Evolutionary conservation across 495 filamentous ascomycete species (phyloP).

Genomic region (Elasticomyces elasticus): DNA sequence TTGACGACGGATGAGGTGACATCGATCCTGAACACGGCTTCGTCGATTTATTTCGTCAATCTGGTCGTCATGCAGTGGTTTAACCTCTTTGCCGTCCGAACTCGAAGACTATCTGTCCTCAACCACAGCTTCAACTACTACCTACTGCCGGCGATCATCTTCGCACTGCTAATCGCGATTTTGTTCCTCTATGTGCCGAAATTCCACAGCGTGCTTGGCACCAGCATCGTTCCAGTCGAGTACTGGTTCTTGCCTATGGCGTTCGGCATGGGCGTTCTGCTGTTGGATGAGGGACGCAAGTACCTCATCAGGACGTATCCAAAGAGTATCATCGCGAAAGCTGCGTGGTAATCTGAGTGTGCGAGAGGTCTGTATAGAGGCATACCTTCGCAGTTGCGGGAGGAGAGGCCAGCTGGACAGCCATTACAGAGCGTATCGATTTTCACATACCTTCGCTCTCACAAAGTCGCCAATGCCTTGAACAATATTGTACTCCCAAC

Average conservation of each 20-base stretch:
- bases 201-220: conserved; percentile 45
- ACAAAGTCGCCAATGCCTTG: too few species aligned
- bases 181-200: conserved; percentile 53
- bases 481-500: too few species aligned
- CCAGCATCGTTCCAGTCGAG: conserved; percentile 49
- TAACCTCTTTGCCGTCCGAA: conserved; percentile 55
- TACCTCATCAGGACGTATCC: conserved; percentile 42
- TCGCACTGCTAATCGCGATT: conserved; percentile 52
- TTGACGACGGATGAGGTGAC: conserved; percentile 41
- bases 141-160: conserved; percentile 54
- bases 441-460: too few species aligned
- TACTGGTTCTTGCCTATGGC: conserved; percentile 57
- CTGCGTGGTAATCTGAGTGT: conserved; percentile 4
- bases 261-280: conserved; percentile 50
- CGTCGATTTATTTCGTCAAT: conserved; percentile 63
- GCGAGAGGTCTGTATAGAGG: too few species aligned
- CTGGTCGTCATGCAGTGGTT: conserved; percentile 69
- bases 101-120: conserved; percentile 54
- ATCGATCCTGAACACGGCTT: conserved; percentile 45
- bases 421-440: neutral
- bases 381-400: neutral
- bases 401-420: neutral
- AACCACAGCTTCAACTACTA: conserved; percentile 55
- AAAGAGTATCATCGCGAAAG: conserved; percentile 25
- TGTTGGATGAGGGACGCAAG: conserved; percentile 52